These are phyloP conservation scores for Pseudocercospora vitis DNA, from an alignment of 2,329 filamentous ascomycete genomes.

Conservation along the genomic window DNA sequence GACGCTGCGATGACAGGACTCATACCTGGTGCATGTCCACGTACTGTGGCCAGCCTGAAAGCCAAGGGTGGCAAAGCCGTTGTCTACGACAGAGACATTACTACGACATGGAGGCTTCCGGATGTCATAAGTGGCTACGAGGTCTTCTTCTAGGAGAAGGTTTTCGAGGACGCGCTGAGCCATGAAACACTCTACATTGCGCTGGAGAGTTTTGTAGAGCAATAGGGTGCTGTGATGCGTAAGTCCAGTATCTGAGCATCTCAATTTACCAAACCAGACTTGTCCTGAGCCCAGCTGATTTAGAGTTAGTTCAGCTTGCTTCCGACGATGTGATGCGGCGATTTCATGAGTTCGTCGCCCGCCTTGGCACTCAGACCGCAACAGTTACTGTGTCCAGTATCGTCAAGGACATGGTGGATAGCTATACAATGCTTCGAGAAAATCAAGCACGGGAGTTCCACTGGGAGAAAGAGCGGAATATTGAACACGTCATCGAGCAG, in stretches of 20 bases:
- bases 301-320: not conserved
- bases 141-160: constrained; percentile 33
- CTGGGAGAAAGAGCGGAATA: constrained; percentile 8
- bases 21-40: constrained; percentile 16
- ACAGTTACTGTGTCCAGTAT: constrained; percentile 28
- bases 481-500: constrained; percentile 16
- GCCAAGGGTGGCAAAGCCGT: constrained; percentile 17
- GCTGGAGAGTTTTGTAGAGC: constrained; percentile 29
- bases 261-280: too few species aligned
- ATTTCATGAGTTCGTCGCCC: constrained; percentile 1
- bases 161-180: constrained; percentile 29
- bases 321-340: not conserved
- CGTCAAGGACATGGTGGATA: constrained; percentile 26
- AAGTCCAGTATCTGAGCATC: not conserved
- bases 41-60: constrained; percentile 13
- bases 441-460: not conserved
- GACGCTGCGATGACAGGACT: constrained; percentile 8
- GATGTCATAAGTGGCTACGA: constrained; percentile 24
- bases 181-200: constrained; percentile 27
- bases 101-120: constrained; percentile 29
- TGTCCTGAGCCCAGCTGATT: too few species aligned
- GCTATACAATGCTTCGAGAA: constrained; percentile 6
- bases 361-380: constrained; percentile 25
- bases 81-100: constrained; percentile 31
- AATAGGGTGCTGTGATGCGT: constrained; percentile 7